Conservation (phyloP, 202 grass and related monocot genomes). For the Musa balbisiana region DNA sequence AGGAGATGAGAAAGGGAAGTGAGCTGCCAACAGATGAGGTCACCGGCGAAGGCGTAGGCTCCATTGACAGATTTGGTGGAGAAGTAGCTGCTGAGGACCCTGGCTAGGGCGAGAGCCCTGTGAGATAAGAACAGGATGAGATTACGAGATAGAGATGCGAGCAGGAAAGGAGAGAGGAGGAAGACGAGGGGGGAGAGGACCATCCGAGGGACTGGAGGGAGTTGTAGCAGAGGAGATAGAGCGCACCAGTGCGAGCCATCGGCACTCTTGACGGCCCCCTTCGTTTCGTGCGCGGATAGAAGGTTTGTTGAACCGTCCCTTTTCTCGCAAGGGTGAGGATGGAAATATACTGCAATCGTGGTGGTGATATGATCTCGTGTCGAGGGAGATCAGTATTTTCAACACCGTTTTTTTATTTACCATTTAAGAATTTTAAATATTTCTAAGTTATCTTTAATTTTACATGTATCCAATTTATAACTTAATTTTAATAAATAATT, state of each 20-base stretch:
- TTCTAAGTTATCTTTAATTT: too few species aligned
- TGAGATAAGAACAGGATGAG: neutral
- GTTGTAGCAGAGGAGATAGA: slow-evolving; percentile 90
- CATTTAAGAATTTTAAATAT: too few species aligned
- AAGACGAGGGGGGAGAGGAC: slow-evolving; percentile 23
- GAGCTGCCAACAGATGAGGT: slow-evolving; percentile 51
- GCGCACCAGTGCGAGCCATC: slow-evolving; percentile 38
- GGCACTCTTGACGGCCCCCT: neutral
- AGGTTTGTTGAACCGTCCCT: too few species aligned
- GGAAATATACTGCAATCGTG: too few species aligned
- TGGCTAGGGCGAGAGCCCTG: slow-evolving; percentile 60
- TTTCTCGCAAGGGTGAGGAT: too few species aligned
- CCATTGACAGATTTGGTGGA: slow-evolving; percentile 31
- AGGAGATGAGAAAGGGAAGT: neutral
- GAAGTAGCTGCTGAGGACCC: slow-evolving; percentile 31
- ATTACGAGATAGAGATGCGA: neutral
- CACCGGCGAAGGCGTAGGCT: slow-evolving; percentile 47
- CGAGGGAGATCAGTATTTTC: too few species aligned
- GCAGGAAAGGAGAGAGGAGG: neutral
- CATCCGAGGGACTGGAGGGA: slow-evolving; percentile 64
- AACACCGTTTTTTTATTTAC: too few species aligned
- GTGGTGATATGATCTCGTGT: too few species aligned
- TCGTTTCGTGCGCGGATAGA: too few species aligned
- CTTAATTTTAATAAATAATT: too few species aligned
- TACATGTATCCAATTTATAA: too few species aligned